Evolutionary conservation across 129 eudicot genomes (phyloP), one percentile per base, ranked within the genome.

Genomic region (Silybum marianum): DNA sequence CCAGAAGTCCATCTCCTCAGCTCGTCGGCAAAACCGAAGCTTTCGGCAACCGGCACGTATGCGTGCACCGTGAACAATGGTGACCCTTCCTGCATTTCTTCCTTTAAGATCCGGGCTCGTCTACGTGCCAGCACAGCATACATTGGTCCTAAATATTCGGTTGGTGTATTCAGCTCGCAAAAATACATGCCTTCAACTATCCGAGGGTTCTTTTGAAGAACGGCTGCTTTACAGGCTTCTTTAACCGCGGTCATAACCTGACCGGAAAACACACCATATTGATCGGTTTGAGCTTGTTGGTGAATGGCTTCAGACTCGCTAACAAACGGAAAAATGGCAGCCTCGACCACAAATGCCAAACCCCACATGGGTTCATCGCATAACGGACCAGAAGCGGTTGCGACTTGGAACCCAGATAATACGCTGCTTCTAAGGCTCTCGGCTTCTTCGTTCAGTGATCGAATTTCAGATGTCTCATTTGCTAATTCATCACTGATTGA

Each of bases 321-420:
- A 73, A 67, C 81, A 21, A 73, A 69, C 8, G 95, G 91, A 24
- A 84, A 84, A 75, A 95, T 67, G 2, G 76, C 77, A 80, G 97
- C 97, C 87, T 95, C 95, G 23, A 95, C 78, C 10, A 89, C 80
- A 81, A 95, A 95, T 1, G 92, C 98, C 86, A 95, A 88, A 39
- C 99, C 99, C 99, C 99, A 95, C 98, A 95, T 86, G 22, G 99
- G 98, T 83, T 95, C 99, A 58, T 95, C 97, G 74, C 99, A 95
- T 73, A 95, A 84, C 18, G 98, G 98, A 36, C 99, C 99, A 54
- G 97, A 81, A 77, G 97, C 90, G 10, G 99, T 91, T 28, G 99
- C 99, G 19, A 95, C 85, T 80, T 95, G 99, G 78, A 95, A 95
- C 72, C 99, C 99, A 12, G 99, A 95, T 71, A 95, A 74, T 28